Conservation (phyloP, 768 basidiomycete genomes). For the Suillus clintonianus region DNA sequence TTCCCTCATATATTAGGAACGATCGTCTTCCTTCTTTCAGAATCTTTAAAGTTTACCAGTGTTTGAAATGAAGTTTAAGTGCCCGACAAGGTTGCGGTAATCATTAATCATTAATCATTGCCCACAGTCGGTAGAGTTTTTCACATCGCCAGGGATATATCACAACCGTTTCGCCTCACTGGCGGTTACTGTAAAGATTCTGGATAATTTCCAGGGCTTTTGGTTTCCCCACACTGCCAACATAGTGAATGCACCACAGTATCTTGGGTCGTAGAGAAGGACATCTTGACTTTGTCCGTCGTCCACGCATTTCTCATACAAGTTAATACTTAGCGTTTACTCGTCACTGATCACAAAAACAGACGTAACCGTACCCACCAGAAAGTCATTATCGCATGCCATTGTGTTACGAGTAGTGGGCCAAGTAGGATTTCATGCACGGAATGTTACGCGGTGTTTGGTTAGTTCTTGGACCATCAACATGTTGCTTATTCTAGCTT, state of each 20-base stretch:
- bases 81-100: no score
- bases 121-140: no score
- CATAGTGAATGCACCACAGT: neutral
- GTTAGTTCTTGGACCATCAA: neutral
- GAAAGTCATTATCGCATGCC: neutral
- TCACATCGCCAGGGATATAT: no score
- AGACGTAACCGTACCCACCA: neutral
- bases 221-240: neutral
- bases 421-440: neutral
- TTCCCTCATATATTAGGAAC: neutral
- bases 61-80: no score
- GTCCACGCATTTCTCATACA: neutral
- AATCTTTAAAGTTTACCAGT: no score
- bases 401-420: neutral
- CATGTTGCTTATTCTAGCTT: slow-evolving; percentile 16
- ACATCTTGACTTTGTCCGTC: neutral
- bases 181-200: no score
- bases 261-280: neutral
- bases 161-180: no score
- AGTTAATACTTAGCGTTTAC: neutral
- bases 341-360: neutral
- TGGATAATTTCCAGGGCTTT: no score
- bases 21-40: no score
- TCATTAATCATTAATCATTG: no score
- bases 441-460: neutral